phyloP scores from a whole-genome alignment of 2,329 filamentous ascomycete species.

The Davidsoniella eucalypti region DNA sequence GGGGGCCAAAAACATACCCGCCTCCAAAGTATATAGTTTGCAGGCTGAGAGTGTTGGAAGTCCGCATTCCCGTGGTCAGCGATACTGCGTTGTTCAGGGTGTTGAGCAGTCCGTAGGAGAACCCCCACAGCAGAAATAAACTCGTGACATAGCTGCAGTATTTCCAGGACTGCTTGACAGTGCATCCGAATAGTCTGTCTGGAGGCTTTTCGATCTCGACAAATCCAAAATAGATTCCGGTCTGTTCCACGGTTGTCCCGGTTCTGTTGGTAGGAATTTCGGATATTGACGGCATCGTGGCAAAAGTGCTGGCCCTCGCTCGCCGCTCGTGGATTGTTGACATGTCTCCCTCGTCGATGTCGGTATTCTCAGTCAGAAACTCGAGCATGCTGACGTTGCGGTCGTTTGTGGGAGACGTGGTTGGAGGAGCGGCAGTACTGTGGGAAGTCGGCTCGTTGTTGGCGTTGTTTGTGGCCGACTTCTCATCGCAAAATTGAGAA shows the following conservation, averaged over 20 bases:
- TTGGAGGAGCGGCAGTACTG: not conserved
- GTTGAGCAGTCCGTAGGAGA: constrained; percentile 76
- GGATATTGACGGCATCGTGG: constrained; percentile 14
- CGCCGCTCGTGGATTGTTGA: constrained; percentile 6
- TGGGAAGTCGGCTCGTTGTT: not conserved
- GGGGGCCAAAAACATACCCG: constrained; percentile 52
- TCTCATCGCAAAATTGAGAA: not conserved
- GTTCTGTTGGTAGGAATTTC: constrained; percentile 22
- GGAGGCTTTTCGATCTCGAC: constrained; percentile 48
- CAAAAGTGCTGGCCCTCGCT: constrained; percentile 8
- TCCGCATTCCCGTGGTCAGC: constrained; percentile 41
- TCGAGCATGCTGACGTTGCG: constrained; percentile 5
- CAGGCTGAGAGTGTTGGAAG: constrained; percentile 47
- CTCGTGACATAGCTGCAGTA: constrained; percentile 62
- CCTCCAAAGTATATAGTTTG: constrained; percentile 56
- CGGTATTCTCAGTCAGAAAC: constrained; percentile 8
- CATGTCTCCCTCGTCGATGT: constrained; percentile 4
- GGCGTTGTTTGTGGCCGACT: not conserved
- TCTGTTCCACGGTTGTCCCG: constrained; percentile 22
- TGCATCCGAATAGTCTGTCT: constrained; percentile 54
- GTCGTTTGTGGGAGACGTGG: not conserved
- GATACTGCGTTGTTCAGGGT: constrained; percentile 60
- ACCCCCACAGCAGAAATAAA: constrained; percentile 78
- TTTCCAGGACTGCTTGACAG: constrained; percentile 46
- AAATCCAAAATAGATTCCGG: constrained; percentile 55